Base-by-base conservation (phyloP, 2,329 filamentous ascomycete genomes). In the Colletotrichum karsti region DNA sequence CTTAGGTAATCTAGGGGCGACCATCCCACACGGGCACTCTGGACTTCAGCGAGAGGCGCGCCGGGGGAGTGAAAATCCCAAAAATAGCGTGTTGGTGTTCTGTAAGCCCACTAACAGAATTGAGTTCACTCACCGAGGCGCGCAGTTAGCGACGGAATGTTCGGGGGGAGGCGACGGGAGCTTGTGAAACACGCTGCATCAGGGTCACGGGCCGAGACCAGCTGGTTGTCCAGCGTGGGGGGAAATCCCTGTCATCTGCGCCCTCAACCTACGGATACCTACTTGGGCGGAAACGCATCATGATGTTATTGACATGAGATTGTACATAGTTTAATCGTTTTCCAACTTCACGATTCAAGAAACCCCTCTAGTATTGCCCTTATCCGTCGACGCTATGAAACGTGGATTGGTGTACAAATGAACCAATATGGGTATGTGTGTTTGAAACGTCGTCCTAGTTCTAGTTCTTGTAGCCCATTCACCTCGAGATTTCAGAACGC, bases 1-100 rank as follows among this genome's bases (percentile, higher is more conserved):
- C 50, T 67, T 63, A 67, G 58, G 58, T 67, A 67, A 67, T 67
- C 37, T 46, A 39, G 35, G 28, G 33, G 41, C 4, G 22, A 28
- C 9, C 30, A 51, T 42, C 35, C 54, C 42, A 44, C 18, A 20
- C 15, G 12, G 30, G n/a, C n/a, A n/a, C n/a, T n/a, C n/a, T n/a
- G n/a, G n/a, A n/a, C n/a, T n/a, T n/a, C 54, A 39, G 55, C 44
- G 35, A n/a, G 55, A 15, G n/a, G 24, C 15, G 28, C 30, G n/a
- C 7, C 26, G n/a, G 28, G 33, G n/a, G 44, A n/a, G 22, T 1
- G 24, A 24, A n/a, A 28, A 8, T 48, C 44, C 22, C 10, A 37
- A 28, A n/a, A 44, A 60, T 53, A 64, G 54, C 35, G 20, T 20
- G 51, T 48, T 18, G 37, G 1, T 8, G 37, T 18, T 30, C 8